Evolutionary conservation across 2,329 filamentous ascomycete genomes (phyloP).

Genomic region (Rhinocladiella mackenziei): DNA sequence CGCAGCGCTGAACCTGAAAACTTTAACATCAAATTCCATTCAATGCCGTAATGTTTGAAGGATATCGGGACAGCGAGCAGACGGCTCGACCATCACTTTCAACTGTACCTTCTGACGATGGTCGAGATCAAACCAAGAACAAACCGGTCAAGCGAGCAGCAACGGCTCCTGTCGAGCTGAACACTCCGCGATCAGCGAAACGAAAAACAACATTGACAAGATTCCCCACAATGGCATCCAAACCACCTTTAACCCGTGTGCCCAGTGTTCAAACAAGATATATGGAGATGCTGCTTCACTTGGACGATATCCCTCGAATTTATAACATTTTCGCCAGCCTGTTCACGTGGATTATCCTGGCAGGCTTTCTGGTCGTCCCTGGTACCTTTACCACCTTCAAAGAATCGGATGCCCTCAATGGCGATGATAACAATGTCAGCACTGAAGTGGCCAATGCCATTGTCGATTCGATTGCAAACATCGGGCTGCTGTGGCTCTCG

Average conservation of each 20-base stretch:
- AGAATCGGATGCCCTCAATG: conserved; percentile 31
- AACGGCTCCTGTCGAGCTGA: not conserved
- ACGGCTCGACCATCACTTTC: conserved; percentile 14
- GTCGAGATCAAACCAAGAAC: not conserved
- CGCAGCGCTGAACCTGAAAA: too few species aligned
- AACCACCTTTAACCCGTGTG: conserved; percentile 17
- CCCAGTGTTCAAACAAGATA: conserved; percentile 27
- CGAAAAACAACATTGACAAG: not conserved
- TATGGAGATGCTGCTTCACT: conserved; percentile 33
- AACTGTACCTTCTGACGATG: conserved; percentile 17
- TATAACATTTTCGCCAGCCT: conserved; percentile 46
- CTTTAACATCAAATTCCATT: too few species aligned
- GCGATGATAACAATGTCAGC: conserved; percentile 30
- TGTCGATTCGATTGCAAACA: conserved; percentile 35
- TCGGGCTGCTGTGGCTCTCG: conserved; percentile 45
- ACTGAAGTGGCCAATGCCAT: conserved; percentile 32
- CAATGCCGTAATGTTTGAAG: conserved; percentile 7
- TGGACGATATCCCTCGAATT: conserved; percentile 33
- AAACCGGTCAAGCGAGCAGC: conserved; percentile 2
- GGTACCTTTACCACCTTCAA: conserved; percentile 50
- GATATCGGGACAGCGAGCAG: conserved; percentile 1
- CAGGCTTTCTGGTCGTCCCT: conserved; percentile 52
- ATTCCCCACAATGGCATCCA: conserved; percentile 8
- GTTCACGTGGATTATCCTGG: conserved; percentile 50
- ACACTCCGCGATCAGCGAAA: conserved; percentile 5